Percentiles rank a stretch among this genome's conserved stretches.
Evolutionary conservation across 164 flowering plant species (phyloP).

Genomic region (Macadamia tetraphylla): DNA sequence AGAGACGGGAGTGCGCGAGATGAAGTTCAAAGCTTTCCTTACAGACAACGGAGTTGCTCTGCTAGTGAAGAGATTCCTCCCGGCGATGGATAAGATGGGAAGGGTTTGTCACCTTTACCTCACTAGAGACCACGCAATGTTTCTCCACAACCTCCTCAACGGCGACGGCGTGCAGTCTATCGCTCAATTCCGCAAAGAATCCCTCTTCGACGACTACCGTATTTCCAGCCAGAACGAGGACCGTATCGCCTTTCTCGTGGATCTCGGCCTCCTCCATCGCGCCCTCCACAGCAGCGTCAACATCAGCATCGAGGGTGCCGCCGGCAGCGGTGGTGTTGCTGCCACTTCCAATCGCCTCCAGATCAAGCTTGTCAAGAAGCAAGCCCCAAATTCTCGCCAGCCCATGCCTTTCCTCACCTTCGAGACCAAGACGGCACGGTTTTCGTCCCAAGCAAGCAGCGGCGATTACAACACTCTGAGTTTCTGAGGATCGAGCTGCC

Average conservation of each 20-base stretch:
- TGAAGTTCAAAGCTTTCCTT: too few species aligned
- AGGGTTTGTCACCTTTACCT: slow-evolving; percentile 70
- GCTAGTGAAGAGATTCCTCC: too few species aligned
- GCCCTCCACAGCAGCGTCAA: too few species aligned
- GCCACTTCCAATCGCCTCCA: slow-evolving; percentile 44
- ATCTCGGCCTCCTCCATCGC: too few species aligned
- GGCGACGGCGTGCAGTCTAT: slow-evolving; percentile 74
- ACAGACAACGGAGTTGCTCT: too few species aligned
- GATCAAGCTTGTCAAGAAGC: slow-evolving; percentile 84
- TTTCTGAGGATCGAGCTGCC: too few species aligned
- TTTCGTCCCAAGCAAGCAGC: too few species aligned
- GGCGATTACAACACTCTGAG: too few species aligned
- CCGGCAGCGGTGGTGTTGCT: too few species aligned
- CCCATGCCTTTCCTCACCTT: slow-evolving; percentile 85
- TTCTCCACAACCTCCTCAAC: slow-evolving; percentile 88
- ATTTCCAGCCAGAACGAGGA: slow-evolving; percentile 85
- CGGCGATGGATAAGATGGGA: slow-evolving; percentile 84
- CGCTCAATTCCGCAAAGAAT: slow-evolving; percentile 69
- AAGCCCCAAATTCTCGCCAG: slow-evolving; percentile 54
- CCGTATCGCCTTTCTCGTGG: too few species aligned
- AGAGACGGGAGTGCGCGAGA: too few species aligned
- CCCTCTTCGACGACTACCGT: slow-evolving; percentile 78
- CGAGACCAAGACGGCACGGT: slow-evolving; percentile 75
- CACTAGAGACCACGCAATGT: slow-evolving; percentile 62
- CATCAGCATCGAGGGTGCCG: too few species aligned